Evolutionary conservation across 805 yeast genomes (phyloP).

Genomic region (Komagataella kurtzmanii): DNA sequence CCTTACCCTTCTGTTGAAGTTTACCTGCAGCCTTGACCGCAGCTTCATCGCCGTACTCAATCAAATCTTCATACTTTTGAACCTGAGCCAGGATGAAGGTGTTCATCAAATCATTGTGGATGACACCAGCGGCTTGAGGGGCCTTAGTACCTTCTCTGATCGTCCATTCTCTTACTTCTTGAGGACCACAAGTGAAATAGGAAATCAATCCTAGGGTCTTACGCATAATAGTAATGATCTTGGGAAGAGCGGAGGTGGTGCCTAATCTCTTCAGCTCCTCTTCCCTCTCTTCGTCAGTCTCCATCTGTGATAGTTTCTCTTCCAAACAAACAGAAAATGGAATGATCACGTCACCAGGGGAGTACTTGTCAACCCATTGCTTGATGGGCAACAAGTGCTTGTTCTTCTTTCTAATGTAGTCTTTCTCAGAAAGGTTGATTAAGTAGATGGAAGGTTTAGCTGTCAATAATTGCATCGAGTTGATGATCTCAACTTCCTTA

Average conservation of each 20-base stretch:
- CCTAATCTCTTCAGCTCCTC: slow-evolving; percentile 22
- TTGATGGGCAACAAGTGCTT: slow-evolving; percentile 36
- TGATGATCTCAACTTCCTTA: slow-evolving; percentile 54
- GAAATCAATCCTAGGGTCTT: slow-evolving; percentile 58
- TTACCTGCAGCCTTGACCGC: slow-evolving; percentile 44
- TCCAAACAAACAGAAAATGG: slow-evolving; percentile 90
- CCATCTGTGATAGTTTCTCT: slow-evolving; percentile 84
- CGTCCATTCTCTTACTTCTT: slow-evolving; percentile 86
- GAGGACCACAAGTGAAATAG: slow-evolving; percentile 77
- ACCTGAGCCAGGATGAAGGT: slow-evolving; percentile 75
- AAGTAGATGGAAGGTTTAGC: slow-evolving; percentile 81
- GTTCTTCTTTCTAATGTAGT: slow-evolving; percentile 40
- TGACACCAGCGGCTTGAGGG: slow-evolving; percentile 98
- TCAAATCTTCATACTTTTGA: slow-evolving; percentile 49
- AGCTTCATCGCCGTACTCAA: slow-evolving; percentile 35
- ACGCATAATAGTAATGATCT: slow-evolving; percentile 54
- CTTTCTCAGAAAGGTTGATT: slow-evolving; percentile 61
- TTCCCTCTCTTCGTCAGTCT: slow-evolving; percentile 36
- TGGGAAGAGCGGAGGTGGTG: slow-evolving; percentile 41
- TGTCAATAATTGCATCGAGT: slow-evolving; percentile 61
- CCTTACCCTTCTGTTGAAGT: slow-evolving; percentile 58
- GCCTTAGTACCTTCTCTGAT: slow-evolving; percentile 77
- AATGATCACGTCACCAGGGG: slow-evolving; percentile 72
- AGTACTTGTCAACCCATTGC: slow-evolving; percentile 53
- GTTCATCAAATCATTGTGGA: slow-evolving; percentile 76